These are phyloP conservation scores for Chrysochromulina tobinii DNA, from an alignment of 78 protist species.

Conservation along the genomic window DNA sequence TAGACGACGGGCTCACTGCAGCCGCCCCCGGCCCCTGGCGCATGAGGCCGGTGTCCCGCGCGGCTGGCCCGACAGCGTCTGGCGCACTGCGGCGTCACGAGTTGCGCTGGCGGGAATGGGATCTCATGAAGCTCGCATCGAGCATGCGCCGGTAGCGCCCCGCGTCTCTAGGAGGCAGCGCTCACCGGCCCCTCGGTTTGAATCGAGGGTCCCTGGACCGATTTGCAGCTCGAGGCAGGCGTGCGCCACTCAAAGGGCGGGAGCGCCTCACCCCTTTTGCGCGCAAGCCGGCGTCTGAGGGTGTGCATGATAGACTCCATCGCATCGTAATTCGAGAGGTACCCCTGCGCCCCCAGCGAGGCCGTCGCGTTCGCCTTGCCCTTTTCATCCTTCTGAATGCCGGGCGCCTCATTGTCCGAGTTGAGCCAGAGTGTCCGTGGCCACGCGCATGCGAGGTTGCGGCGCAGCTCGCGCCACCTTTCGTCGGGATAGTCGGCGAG, in stretches of 20 bases:
- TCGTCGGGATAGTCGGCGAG: background rate
- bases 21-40: too few relatives aligned
- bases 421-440: background rate
- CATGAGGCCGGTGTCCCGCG: too few relatives aligned
- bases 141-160: too few relatives aligned
- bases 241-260: background rate
- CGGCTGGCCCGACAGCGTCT: too few relatives aligned
- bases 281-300: background rate
- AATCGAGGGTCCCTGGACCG: too few relatives aligned
- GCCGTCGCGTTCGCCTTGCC: too few relatives aligned
- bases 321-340: background rate
- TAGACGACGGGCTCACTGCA: too few relatives aligned
- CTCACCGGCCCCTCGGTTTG: too few relatives aligned
- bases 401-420: conserved; percentile 5
- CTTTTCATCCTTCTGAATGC: background rate
- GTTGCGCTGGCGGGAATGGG: too few relatives aligned
- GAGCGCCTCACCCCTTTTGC: background rate
- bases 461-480: background rate
- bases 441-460: background rate
- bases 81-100: too few relatives aligned
- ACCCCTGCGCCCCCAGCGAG: background rate
- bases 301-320: background rate
- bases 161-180: too few relatives aligned
- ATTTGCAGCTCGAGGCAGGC: background rate
- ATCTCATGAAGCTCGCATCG: too few relatives aligned